phyloP scores from a whole-genome alignment of 2,329 filamentous ascomycete species.

The Phialocephala subalpina region DNA sequence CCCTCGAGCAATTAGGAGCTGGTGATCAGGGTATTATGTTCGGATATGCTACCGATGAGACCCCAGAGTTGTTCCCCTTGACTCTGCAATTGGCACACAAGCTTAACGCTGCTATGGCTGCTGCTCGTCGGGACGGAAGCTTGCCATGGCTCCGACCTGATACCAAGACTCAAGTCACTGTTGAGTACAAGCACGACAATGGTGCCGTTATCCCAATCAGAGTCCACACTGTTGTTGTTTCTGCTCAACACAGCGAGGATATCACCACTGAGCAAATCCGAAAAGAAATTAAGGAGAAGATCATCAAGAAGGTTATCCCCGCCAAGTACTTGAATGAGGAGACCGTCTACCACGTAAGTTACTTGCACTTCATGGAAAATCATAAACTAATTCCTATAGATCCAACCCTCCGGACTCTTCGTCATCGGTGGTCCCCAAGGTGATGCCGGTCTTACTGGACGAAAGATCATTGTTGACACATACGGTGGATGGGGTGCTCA shows the following conservation, averaged over 20 bases:
- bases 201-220: conserved; percentile 91
- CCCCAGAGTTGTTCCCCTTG: conserved; percentile 93
- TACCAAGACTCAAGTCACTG: conserved; percentile 99
- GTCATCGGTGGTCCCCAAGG: conserved; percentile 99
- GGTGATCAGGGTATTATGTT: conserved; percentile 99
- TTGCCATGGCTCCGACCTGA: conserved; percentile 96
- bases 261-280: conserved; percentile 92
- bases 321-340: conserved; percentile 90
- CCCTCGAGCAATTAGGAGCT: conserved; percentile 95
- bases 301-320: conserved; percentile 94
- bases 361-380: neutral
- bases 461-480: conserved; percentile 98
- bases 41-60: conserved; percentile 99
- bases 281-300: conserved; percentile 96
- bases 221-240: conserved; percentile 97
- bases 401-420: conserved; percentile 98
- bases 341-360: conserved; percentile 90
- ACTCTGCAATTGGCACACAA: conserved; percentile 95
- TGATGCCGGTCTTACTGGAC: conserved; percentile 97
- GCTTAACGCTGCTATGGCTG: conserved; percentile 94
- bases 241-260: conserved; percentile 88
- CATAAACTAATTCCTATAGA: conserved; percentile 51
- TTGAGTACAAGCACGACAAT: conserved; percentile 97
- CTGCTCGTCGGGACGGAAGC: conserved; percentile 84
- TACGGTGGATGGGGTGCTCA: conserved; percentile 99